These are phyloP conservation scores for Pythium monospermum DNA, from an alignment of 352 stramenopile species.

Conservation along the genomic window DNA sequence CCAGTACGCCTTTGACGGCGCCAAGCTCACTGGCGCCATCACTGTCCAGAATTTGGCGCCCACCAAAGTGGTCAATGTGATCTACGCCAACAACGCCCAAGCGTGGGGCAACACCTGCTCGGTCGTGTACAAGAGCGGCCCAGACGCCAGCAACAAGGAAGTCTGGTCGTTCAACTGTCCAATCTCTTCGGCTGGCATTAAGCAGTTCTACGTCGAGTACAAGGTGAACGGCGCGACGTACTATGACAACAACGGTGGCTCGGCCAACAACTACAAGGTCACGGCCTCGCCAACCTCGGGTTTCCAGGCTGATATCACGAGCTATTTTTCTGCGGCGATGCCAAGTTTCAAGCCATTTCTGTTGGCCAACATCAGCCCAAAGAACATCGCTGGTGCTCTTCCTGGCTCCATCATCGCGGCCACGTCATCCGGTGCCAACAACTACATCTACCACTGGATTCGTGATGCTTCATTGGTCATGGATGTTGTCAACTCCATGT, in stretches of 20 bases:
- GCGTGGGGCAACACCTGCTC: slow-evolving; percentile 16
- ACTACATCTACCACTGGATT: slow-evolving; percentile 25
- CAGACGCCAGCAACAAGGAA: slow-evolving; percentile 16
- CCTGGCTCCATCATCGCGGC: slow-evolving; percentile 19
- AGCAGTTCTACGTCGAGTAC: slow-evolving; percentile 27
- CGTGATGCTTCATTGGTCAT: slow-evolving; percentile 20
- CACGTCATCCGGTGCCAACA: slow-evolving; percentile 7
- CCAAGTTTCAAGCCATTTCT: slow-evolving; percentile 17
- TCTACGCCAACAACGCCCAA: slow-evolving; percentile 2
- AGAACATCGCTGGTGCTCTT: slow-evolving; percentile 14
- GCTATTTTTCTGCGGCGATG: slow-evolving; percentile 1
- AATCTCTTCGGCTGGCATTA: slow-evolving; percentile 11
- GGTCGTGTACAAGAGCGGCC: slow-evolving; percentile 16
- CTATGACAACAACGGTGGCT: slow-evolving; percentile 25
- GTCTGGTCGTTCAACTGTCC: slow-evolving; percentile 20
- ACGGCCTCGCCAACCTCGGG: slow-evolving; percentile 9
- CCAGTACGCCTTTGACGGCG: slow-evolving; percentile 9
- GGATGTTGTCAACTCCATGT: slow-evolving; percentile 14
- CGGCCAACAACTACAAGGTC: slow-evolving; percentile 17
- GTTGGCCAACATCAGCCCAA: slow-evolving; percentile 21
- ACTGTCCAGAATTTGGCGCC: slow-evolving; percentile 11
- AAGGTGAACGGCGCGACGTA: slow-evolving; percentile 20
- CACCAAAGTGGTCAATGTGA: slow-evolving; percentile 15
- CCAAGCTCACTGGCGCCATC: slow-evolving; percentile 13
- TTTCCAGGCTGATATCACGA: slow-evolving; percentile 18